Percentiles rank a stretch among this genome's conserved stretches.
phyloP scores from a whole-genome alignment of 2,329 filamentous ascomycete genomes.

The Aspergillus ruber region DNA sequence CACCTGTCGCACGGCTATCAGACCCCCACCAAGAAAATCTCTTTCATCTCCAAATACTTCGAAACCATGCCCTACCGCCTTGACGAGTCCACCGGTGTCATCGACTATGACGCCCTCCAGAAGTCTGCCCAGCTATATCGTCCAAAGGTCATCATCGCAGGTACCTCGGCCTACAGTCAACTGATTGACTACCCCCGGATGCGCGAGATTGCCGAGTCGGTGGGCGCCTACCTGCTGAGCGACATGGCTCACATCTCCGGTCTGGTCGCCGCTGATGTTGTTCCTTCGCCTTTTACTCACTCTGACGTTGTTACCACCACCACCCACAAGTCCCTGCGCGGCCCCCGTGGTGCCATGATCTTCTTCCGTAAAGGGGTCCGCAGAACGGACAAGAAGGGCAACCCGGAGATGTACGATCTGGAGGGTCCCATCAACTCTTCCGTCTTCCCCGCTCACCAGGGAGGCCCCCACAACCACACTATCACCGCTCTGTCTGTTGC shows the following conservation, averaged over 20 bases:
- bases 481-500: conserved; percentile 95
- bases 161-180: conserved; percentile 96
- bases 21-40: conserved; percentile 93
- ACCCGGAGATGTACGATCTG: conserved; percentile 84
- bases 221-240: conserved; percentile 89
- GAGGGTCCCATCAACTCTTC: conserved; percentile 98
- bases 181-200: conserved; percentile 95
- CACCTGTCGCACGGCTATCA: conserved; percentile 97
- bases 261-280: conserved; percentile 84
- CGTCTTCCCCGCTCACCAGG: conserved; percentile 98
- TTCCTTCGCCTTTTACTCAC: conserved; percentile 84
- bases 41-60: conserved; percentile 96
- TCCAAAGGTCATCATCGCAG: conserved; percentile 91
- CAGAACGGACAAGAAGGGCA: conserved; percentile 84
- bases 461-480: conserved; percentile 98
- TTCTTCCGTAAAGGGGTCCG: conserved; percentile 98
- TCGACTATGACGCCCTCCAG: conserved; percentile 91
- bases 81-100: conserved; percentile 70
- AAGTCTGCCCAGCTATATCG: conserved; percentile 87
- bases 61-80: conserved; percentile 97
- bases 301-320: conserved; percentile 97
- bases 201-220: conserved; percentile 88
- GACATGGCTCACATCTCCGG: conserved; percentile 99
- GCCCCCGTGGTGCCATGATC: conserved; percentile 98
- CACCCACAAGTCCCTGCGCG: conserved; percentile 97